Evolutionary conservation across 1,284 basidiomycete species (phyloP).

Genomic region (Leccinum griseonigrum): DNA sequence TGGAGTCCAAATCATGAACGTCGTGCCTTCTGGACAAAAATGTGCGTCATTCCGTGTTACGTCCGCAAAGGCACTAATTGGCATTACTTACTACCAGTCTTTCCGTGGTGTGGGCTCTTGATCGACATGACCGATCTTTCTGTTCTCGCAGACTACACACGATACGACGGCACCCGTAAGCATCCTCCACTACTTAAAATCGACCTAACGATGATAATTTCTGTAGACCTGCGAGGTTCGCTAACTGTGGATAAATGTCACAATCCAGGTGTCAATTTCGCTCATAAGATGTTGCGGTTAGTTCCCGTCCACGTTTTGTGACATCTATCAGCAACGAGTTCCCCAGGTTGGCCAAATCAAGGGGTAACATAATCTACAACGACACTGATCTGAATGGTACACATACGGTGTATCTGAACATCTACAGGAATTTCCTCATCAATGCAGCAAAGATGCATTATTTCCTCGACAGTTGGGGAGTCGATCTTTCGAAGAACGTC

Average conservation of each 20-base stretch:
- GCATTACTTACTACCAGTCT: constrained; percentile 40
- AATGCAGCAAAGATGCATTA: constrained; percentile 87
- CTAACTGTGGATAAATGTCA: constrained; percentile 65
- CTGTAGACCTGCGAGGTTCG: constrained; percentile 56
- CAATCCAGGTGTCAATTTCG: constrained; percentile 55
- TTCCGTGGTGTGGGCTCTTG: constrained; percentile 88
- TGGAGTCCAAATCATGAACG: constrained; percentile 51
- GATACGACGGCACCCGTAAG: constrained; percentile 61
- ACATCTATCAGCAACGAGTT: constrained; percentile 6
- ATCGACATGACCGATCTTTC: constrained; percentile 77
- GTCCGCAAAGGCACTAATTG: neutral
- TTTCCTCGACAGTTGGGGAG: constrained; percentile 70
- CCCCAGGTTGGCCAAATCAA: constrained; percentile 61
- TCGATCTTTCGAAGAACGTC: constrained; percentile 41
- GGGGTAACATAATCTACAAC: constrained; percentile 72
- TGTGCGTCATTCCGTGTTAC: constrained; percentile 33
- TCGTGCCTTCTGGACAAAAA: constrained; percentile 47
- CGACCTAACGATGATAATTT: neutral
- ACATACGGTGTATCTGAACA: constrained; percentile 69
- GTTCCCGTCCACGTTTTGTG: constrained; percentile 21
- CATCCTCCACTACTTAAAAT: constrained; percentile 1
- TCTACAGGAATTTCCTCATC: constrained; percentile 86
- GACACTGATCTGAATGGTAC: constrained; percentile 73
- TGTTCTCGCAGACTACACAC: constrained; percentile 70
- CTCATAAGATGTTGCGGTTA: constrained; percentile 69